Evolutionary conservation across 805 yeast genomes (phyloP), one percentile per base, ranked within the genome.

Genomic region (Priceomyces castillae): DNA sequence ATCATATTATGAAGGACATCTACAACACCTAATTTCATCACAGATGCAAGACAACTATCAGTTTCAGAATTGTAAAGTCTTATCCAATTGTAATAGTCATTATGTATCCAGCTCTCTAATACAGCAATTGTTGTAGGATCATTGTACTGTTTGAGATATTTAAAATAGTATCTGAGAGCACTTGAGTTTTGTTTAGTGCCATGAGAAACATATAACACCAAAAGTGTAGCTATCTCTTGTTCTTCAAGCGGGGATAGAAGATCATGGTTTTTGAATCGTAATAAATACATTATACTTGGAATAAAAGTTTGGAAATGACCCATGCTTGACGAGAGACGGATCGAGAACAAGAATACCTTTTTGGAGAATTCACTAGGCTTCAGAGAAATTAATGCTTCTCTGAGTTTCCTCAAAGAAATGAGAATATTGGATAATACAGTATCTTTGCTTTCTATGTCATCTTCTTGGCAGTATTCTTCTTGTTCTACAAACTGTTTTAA

Each of bases 221-320:
- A 54, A 14, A 77, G 56, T 3, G 69, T 57, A 12, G 68, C 65
- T 15, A 78, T 51, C 44, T 75, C 80, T 23, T 57, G 55, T 1
- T 54, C 46, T 50, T 77, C 81, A 0, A 50, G 51, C 1, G 38
- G 30, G 0, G 53, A 46, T 18, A 76, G 54, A 10, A 62, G 47
- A 9, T 42, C 23, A 15, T 43, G 22, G 7, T 49, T 46, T 12
- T 59, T 57, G 9, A 51, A 51, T 7, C 56, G 57, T 18, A 78
- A 54, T 19, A 80, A 50, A 46, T 70, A 71, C 31, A 58, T 55
- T n/a, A 79, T 67, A 20, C 78, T 64, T 1, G 86, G 84, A 3
- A 79, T 44, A 50, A 78, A 81, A 1, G 84, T 69, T 46, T 78
- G 77, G 51, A 74, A 72, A 45, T 77, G 76, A 7, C 78, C 79